Base-by-base conservation (phyloP, 2,329 filamentous ascomycete species). In the Monosporascus sp. region DNA sequence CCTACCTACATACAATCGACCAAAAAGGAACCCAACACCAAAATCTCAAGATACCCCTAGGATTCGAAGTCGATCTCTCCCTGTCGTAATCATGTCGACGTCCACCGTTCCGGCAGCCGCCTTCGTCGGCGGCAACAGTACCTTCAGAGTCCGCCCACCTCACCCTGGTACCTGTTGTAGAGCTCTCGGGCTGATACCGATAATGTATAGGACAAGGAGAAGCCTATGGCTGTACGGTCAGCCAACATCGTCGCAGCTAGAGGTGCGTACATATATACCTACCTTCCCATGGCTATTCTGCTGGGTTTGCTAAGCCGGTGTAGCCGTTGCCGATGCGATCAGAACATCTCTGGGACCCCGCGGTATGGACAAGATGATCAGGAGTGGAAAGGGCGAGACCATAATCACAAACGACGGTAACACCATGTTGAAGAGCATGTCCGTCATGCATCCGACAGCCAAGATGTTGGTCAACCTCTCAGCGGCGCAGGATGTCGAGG, bases 341-440 rank as follows among this genome's bases (percentile, higher is more conserved):
- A 83, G 94, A 79, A 97, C 93, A 27, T 97, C 94, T 57, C 81
- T 99, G 62, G 94, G 94, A 60, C 94, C 94, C 61, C 86, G 94
- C 74, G 94, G 94, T 70, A 97, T 97, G 92, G 92, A 97, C 78
- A 97, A 97, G 80, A 97, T 97, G 92, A 97, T 99, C 66, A 89
- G 95, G 79, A 95, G 88, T 56, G 89, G 91, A 71, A 96, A 90
- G 77, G 94, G 93, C 76, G 90, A 96, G 74, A 97, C 92, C 54
- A 94, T 97, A 72, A 99, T 99, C 77, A 99, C 94, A 68, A 99
- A 99, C 79, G 94, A 99, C 75, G 94, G 94, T 72, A 96, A 95
- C 78, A 99, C 94, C 54, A 99, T 99, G 93, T 78, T 99, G 69
- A 96, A 89, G 77, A 93, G 93, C 79, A 97, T 99, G 94, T 89